phyloP scores from a whole-genome alignment of 345 rosid species.

The Stellera chamaejasme region DNA sequence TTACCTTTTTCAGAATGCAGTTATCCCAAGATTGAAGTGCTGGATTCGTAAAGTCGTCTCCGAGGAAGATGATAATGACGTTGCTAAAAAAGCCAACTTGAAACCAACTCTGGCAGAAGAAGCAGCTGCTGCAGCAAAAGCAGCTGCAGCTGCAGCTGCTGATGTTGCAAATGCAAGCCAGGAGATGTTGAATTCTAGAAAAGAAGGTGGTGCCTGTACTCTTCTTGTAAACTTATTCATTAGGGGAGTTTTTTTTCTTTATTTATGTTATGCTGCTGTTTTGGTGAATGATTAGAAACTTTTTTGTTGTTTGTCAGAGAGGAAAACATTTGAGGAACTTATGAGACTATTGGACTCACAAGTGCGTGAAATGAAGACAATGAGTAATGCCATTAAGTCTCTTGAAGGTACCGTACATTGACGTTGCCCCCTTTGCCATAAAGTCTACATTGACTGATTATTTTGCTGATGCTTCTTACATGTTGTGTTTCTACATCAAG shows the following conservation, averaged over 20 bases:
- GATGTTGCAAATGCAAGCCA: slow-evolving; percentile 90
- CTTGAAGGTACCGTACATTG: slow-evolving; percentile 49
- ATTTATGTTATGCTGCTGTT: not conserved
- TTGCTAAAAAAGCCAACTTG: slow-evolving; percentile 27
- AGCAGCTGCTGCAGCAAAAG: slow-evolving; percentile 88
- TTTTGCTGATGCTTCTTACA: not conserved
- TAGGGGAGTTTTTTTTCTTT: not conserved
- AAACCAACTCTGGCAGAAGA: slow-evolving; percentile 83
- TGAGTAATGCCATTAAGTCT: slow-evolving; percentile 51
- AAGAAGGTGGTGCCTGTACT: slow-evolving; percentile 41
- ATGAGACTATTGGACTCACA: slow-evolving; percentile 57
- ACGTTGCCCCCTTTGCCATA: slow-evolving; percentile 6
- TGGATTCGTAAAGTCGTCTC: slow-evolving; percentile 77
- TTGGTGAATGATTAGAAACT: slow-evolving; percentile 3
- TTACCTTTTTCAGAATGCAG: slow-evolving; percentile 50
- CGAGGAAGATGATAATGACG: slow-evolving; percentile 79
- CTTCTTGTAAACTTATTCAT: not conserved
- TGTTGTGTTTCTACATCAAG: not conserved
- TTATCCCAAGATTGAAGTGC: slow-evolving; percentile 71
- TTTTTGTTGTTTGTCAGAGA: slow-evolving; percentile 44
- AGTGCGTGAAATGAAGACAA: slow-evolving; percentile 78
- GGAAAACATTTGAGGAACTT: slow-evolving; percentile 50
- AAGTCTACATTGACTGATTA: not conserved
- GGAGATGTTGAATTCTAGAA: slow-evolving; percentile 61
- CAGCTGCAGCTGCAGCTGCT: slow-evolving; percentile 86